Percentiles rank a stretch among this genome's conserved stretches.
phyloP scores from a whole-genome alignment of 2,329 filamentous ascomycete genomes.

The Ceratocystis destructans region DNA sequence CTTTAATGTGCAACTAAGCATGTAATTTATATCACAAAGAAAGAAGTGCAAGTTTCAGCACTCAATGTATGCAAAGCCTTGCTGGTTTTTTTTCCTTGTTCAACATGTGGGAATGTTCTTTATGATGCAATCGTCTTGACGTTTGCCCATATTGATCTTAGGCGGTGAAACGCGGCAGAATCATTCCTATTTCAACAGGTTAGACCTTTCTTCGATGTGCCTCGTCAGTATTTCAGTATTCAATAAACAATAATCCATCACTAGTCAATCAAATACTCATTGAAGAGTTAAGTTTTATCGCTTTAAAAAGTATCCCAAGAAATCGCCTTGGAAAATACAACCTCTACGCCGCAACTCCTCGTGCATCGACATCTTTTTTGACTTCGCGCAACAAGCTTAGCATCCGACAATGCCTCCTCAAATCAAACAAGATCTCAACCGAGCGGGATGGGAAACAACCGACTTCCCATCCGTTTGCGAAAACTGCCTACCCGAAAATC shows the following conservation, averaged over 20 bases:
- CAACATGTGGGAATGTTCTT: no score
- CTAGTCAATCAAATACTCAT: not conserved
- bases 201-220: no score
- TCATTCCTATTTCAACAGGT: not conserved
- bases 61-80: no score
- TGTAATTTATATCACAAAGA: no score
- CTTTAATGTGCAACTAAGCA: not conserved
- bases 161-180: slow-evolving; percentile 18
- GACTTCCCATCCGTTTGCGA: slow-evolving; percentile 84
- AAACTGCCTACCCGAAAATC: slow-evolving; percentile 87
- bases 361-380: not conserved
- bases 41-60: no score
- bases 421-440: slow-evolving; percentile 91
- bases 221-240: not conserved
- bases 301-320: no score
- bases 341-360: not conserved
- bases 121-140: not conserved
- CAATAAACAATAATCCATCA: no score
- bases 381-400: not conserved
- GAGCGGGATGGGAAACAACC: slow-evolving; percentile 89
- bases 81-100: no score
- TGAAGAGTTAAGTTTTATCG: not conserved
- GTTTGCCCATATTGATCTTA: not conserved
- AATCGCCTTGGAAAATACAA: not conserved
- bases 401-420: slow-evolving; percentile 57